Conservation (phyloP, 257 asterid genomes). For the Fraxinus cuspidata region DNA sequence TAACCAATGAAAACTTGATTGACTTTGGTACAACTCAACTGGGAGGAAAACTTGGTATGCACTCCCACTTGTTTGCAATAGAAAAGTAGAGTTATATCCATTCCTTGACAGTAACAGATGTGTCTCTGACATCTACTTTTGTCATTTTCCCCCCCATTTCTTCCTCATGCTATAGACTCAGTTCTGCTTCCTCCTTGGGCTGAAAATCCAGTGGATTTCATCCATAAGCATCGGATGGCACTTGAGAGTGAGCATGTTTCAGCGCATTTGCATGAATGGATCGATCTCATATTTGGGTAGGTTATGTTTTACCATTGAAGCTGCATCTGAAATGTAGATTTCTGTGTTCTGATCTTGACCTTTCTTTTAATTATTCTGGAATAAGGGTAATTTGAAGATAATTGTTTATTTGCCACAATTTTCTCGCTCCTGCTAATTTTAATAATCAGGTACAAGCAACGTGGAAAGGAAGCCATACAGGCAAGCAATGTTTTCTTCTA, state of each 20-base stretch:
- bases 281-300: constrained; percentile 97
- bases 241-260: constrained; percentile 99
- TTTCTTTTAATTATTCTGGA: not conserved
- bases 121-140: not conserved
- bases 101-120: not conserved
- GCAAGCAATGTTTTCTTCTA: constrained; percentile 94
- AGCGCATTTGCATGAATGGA: constrained; percentile 91
- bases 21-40: constrained; percentile 89
- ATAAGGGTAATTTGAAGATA: constrained; percentile 1
- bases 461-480: constrained; percentile 95
- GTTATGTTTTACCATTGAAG: constrained; percentile 28
- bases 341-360: constrained; percentile 7
- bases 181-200: constrained; percentile 98
- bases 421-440: constrained; percentile 19
- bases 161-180: constrained; percentile 46
- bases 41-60: constrained; percentile 89
- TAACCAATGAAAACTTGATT: constrained; percentile 77
- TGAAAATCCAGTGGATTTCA: constrained; percentile 81
- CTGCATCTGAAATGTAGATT: constrained; percentile 11
- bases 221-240: constrained; percentile 94
- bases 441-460: constrained; percentile 84
- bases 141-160: constrained; percentile 13
- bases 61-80: constrained; percentile 23
- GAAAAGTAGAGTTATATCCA: constrained; percentile 19
- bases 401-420: constrained; percentile 8